Evolutionary conservation across 495 filamentous ascomycete species (phyloP).

Genomic region (Annulohypoxylon moriforme): DNA sequence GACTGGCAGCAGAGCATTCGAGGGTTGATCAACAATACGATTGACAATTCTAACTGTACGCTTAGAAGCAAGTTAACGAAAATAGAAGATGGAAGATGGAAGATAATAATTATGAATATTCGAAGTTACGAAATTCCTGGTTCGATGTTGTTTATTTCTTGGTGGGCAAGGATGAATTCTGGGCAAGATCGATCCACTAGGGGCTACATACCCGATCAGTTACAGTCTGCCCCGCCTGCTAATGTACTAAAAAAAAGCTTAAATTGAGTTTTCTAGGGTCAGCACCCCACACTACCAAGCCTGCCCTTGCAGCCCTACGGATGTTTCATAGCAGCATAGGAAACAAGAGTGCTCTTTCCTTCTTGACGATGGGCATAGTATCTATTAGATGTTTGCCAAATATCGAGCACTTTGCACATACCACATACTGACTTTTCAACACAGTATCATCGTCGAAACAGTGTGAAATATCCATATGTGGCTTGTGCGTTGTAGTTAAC

Average conservation of each 20-base stretch:
- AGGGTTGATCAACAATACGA: not conserved
- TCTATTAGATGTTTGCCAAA: not conserved
- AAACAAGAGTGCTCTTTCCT: not conserved
- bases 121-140: not conserved
- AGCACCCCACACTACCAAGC: not conserved
- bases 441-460: no score
- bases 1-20: conserved; percentile 36
- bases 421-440: no score
- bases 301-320: not conserved
- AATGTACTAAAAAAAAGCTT: not conserved
- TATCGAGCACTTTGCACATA: not conserved
- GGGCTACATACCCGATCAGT: no score
- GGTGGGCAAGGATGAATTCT: not conserved
- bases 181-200: not conserved
- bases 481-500: no score
- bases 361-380: not conserved
- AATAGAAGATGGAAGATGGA: not conserved
- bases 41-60: not conserved
- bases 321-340: not conserved
- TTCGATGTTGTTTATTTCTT: not conserved
- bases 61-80: no score
- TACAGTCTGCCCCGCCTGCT: not conserved
- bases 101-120: not conserved
- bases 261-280: not conserved
- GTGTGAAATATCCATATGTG: no score